These are phyloP conservation scores for Termitomyces bulborhizus DNA, from an alignment of 768 basidiomycete species.

Conservation along the genomic window DNA sequence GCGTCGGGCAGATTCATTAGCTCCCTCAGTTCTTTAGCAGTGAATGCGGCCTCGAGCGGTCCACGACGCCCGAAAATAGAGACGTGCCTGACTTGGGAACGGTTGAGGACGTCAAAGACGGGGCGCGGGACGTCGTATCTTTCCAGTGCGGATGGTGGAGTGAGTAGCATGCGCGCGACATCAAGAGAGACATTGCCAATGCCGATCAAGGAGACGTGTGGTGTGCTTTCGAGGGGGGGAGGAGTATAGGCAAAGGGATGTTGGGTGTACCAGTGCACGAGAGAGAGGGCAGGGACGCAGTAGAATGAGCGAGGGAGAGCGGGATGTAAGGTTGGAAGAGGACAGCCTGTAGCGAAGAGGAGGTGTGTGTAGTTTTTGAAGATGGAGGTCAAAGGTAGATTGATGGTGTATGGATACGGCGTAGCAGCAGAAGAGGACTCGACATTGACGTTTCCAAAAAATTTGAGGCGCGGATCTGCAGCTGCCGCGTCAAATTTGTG, in stretches of 20 bases:
- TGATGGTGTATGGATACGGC: conserved; percentile 45
- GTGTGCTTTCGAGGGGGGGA: conserved; percentile 55
- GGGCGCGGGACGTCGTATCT: conserved; percentile 73
- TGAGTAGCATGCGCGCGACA: conserved; percentile 84
- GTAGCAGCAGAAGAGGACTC: conserved; percentile 20
- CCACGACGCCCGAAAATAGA: conserved; percentile 84
- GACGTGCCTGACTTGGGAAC: conserved; percentile 65
- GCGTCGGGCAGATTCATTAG: conserved; percentile 65
- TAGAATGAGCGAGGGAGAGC: conserved; percentile 38
- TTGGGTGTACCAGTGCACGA: conserved; percentile 96
- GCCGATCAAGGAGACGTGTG: conserved; percentile 82
- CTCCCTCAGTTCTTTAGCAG: conserved; percentile 90
- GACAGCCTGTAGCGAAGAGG: conserved; percentile 82
- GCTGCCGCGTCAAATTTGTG: conserved; percentile 89
- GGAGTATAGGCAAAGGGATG: conserved; percentile 68
- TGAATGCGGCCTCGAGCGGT: conserved; percentile 84
- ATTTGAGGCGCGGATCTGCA: conserved; percentile 72
- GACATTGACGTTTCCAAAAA: conserved; percentile 88
- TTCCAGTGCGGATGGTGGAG: conserved; percentile 51
- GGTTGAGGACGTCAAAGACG: conserved; percentile 62
- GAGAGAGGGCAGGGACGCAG: conserved; percentile 69
- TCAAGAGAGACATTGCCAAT: conserved; percentile 96
- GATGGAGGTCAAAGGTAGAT: conserved; percentile 56
- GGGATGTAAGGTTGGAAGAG: conserved; percentile 54
- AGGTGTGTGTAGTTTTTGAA: conserved; percentile 77